A percentile compares a stretch with the other conserved stretches of the same genome.
phyloP scores from a whole-genome alignment of 2,329 filamentous ascomycete species.

The Remersonia thermophila region DNA sequence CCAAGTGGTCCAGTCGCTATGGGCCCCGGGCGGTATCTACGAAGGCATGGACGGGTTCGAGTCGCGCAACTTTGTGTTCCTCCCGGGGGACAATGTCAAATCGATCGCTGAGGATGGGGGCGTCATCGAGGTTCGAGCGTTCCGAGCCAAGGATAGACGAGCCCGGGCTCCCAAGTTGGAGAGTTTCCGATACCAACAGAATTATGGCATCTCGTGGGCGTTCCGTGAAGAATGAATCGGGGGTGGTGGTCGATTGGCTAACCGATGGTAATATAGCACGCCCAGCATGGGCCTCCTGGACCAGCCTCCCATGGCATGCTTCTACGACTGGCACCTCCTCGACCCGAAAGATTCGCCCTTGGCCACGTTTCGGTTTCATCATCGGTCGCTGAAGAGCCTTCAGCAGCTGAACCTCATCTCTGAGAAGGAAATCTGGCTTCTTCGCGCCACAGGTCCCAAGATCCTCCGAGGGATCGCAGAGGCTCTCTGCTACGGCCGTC shows the following conservation, averaged over 20 bases:
- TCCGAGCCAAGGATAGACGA: slow-evolving; percentile 37
- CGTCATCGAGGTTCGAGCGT: slow-evolving; percentile 40
- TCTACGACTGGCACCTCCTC: slow-evolving; percentile 39
- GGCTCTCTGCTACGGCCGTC: not conserved
- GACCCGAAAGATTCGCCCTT: slow-evolving; percentile 41
- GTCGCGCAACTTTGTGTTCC: slow-evolving; percentile 38
- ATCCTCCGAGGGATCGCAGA: slow-evolving; percentile 1
- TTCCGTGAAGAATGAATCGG: too few relatives aligned
- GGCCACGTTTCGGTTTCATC: slow-evolving; percentile 43
- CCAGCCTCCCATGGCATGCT: slow-evolving; percentile 35
- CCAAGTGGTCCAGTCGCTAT: slow-evolving; percentile 34
- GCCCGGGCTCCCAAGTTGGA: slow-evolving; percentile 30
- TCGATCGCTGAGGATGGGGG: slow-evolving; percentile 41
- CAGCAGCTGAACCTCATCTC: slow-evolving; percentile 36
- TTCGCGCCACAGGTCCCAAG: slow-evolving; percentile 6
- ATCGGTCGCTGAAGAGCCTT: slow-evolving; percentile 40
- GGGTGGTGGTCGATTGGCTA: too few relatives aligned
- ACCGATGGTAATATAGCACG: slow-evolving; percentile 25
- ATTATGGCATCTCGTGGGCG: slow-evolving; percentile 42
- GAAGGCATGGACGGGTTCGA: slow-evolving; percentile 33
- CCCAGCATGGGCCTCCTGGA: slow-evolving; percentile 42
- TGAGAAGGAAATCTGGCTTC: slow-evolving; percentile 9
- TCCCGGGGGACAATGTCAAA: slow-evolving; percentile 23
- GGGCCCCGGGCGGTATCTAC: slow-evolving; percentile 32
- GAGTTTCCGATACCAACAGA: slow-evolving; percentile 34